Evolutionary conservation across 192 early-diverging fungal genomes (phyloP), one percentile per base, ranked within the genome.

Genomic region (Backusella mclennaniae): DNA sequence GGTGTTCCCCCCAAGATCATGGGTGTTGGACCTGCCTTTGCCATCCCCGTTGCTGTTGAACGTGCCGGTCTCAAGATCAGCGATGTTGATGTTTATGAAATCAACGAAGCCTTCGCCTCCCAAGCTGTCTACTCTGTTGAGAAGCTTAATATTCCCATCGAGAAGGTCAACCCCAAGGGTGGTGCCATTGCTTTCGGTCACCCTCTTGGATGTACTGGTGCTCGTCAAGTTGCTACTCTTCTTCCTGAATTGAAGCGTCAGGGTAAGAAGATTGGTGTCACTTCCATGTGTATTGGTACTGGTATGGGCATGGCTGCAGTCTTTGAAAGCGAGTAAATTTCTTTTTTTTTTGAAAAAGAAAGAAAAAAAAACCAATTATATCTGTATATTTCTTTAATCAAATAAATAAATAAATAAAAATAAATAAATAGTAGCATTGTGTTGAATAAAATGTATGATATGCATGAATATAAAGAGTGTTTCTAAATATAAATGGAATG

Each of bases 71-170:
- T 98, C 75, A 83, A 77, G 39, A 73, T 93, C 71, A 84, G 89
- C 59, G 95, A 98, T 80, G 88, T 99, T 38, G 96, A 93, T 74
- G 83, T 98, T 74, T 93, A 86, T 72, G 97, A 98, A 84, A 90
- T 99, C 76, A 99, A 99, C 88, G 97, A 99, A 87, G 97, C 97
- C 29, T 99, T 99, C 85, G 97, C 97, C 39, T 98, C 96, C 73
- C 97, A 99, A 86, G 93, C 96, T n/a, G 91, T 96, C 56, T 96
- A 95, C 90, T 94, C 89, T 73, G 89, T 95, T 42, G 91, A 97
- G 85, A 93, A 95, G 84, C 91, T 96, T 56, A 92, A 91, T 42
- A 91, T 99, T 67, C 88, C 90, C 77, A 80, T 92, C 80, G 90
- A 93, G 76, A 97, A 96, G 91, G 96, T 98, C 82, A 99, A 99